Conservation (phyloP, 495 filamentous ascomycete species). For the Penicillium longicatenatum region DNA sequence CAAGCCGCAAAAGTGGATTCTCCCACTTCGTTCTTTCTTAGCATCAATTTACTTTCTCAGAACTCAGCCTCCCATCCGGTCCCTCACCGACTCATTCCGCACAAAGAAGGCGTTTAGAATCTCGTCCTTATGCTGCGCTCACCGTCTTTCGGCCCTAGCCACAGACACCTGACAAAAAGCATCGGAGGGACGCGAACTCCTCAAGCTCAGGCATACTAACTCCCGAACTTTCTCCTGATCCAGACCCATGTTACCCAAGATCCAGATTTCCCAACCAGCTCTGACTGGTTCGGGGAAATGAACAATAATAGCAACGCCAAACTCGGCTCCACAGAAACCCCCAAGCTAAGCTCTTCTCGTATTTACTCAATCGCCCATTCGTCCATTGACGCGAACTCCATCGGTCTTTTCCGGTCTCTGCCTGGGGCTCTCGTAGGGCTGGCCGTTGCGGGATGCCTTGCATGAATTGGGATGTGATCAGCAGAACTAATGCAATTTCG, state of each 20-base stretch:
- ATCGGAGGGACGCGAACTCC: neutral
- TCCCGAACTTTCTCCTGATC: neutral
- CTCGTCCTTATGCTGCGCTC: conserved; percentile 10
- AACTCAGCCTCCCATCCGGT: conserved; percentile 15
- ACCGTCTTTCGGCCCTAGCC: conserved; percentile 17
- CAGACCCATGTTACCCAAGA: neutral
- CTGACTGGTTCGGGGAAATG: neutral
- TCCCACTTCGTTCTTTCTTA: neutral
- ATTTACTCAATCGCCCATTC: conserved; percentile 13
- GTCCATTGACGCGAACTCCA: conserved; percentile 9
- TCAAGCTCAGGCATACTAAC: neutral
- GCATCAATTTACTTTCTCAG: neutral
- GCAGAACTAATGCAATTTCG: neutral
- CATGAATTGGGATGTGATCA: conserved; percentile 6
- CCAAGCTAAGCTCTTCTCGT: conserved; percentile 10
- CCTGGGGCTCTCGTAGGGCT: conserved; percentile 30
- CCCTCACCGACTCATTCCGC: conserved; percentile 15
- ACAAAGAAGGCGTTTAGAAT: neutral
- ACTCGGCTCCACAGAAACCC: neutral
- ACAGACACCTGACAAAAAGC: conserved; percentile 5
- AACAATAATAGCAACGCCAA: conserved; percentile 2
- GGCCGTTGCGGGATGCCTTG: conserved; percentile 26
- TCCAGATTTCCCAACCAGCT: neutral
- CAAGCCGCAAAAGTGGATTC: neutral
- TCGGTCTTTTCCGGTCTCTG: conserved; percentile 28